Base-by-base conservation (phyloP, 2,329 filamentous ascomycete species). In the Chrysoporthe deuterocubensis region DNA sequence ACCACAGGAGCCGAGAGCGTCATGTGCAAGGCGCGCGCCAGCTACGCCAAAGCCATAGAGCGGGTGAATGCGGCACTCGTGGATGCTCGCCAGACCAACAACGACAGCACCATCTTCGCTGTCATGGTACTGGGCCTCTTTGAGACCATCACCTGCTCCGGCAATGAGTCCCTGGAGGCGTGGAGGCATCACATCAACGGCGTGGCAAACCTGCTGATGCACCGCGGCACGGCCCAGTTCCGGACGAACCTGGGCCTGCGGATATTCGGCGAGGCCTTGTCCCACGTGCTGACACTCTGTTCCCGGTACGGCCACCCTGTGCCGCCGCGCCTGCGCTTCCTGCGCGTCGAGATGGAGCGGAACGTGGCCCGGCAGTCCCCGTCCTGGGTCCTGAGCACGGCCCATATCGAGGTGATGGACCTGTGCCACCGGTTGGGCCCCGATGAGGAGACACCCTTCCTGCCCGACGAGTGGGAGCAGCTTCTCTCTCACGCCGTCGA, bases 181-280 rank as follows among this genome's bases (percentile, higher is more conserved):
- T 78, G 76, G 76, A 71, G 68, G 37, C 74, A 73, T 21, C 78
- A 79, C 64, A 71, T 77, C 21, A 72, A 75, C 58, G 77, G 78
- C 2, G 77, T 76, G 1, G 72, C 73, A 40, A 72, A 74, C 1
- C 69, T 79, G 9, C 57, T 79, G n/a, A 71, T 69, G 14, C 69
- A 78, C 14, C 76, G 78, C 16, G 76, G 77, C 50, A 46, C 44
- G 18, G 67, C 57, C 11, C 67, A 69, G 26, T 69, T 69, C 46
- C 54, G 50, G 18, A 60, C 58, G 8, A 18, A 34, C 3, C 42
- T 65, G 7, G 67, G 67, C 32, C 59, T 43, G 21, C 58, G 54
- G 13, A 57, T 66, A 14, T 69, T 69, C 54, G 57, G 58, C 34
- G 67, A 69, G 64, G 50, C 64, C 5, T 37, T 69, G 16, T 21